Percentiles rank a stretch among this genome's conserved stretches.
Evolutionary conservation across 148 eudicot genomes (phyloP).

Genomic region (Camellia sinensis): DNA sequence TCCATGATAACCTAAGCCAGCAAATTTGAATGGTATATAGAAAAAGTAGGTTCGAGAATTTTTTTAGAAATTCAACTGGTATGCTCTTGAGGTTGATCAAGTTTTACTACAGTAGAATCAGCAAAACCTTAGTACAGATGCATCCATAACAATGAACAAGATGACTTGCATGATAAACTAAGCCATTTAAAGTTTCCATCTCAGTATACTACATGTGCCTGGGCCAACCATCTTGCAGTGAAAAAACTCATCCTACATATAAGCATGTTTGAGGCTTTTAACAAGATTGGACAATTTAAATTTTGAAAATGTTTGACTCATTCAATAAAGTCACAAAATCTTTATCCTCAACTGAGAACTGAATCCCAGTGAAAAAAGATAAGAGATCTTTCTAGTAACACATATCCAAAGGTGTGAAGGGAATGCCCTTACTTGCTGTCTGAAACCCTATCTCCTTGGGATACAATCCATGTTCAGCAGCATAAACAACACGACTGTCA

Average conservation of each 20-base stretch:
- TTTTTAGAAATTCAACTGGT: too few species aligned
- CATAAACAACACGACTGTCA: neutral
- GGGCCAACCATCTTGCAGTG: neutral
- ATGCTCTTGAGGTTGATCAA: too few species aligned
- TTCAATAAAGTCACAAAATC: conserved; percentile 1
- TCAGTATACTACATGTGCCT: neutral
- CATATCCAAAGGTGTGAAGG: neutral
- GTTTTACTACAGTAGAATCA: too few species aligned
- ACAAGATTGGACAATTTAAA: neutral
- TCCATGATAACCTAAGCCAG: neutral
- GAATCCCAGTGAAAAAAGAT: neutral
- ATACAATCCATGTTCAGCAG: neutral
- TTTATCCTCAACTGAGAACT: neutral
- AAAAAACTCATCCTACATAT: neutral
- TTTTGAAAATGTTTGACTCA: neutral
- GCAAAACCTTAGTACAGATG: too few species aligned
- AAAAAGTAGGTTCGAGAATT: too few species aligned
- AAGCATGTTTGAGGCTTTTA: neutral
- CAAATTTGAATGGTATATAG: too few species aligned
- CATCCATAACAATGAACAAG: neutral
- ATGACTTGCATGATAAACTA: too few species aligned
- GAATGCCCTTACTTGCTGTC: neutral
- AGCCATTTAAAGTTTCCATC: neutral
- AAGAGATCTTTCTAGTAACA: neutral
- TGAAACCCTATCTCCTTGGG: conserved; percentile 11